Percentiles rank a stretch among this genome's conserved stretches.
Evolutionary conservation across 164 flowering plant species (phyloP).

Genomic region (Macadamia integrifolia): DNA sequence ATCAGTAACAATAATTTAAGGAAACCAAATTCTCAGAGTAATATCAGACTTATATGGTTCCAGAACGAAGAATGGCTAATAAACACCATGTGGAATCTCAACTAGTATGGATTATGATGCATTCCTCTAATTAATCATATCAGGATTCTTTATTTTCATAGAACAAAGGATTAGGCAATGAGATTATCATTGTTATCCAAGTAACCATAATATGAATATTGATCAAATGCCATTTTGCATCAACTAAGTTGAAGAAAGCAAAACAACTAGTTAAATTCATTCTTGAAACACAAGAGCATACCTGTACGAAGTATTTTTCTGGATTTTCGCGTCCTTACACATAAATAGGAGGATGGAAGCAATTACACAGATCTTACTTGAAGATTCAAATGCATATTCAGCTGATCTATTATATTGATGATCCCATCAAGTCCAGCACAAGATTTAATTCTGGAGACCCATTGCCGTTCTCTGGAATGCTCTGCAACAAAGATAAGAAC

Average conservation of each 20-base stretch:
- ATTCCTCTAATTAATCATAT: too few species aligned
- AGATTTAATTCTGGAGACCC: conserved; percentile 18
- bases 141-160: too few species aligned
- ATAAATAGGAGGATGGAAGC: conserved; percentile 37
- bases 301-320: conserved; percentile 42
- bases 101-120: too few species aligned
- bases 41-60: too few species aligned
- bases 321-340: conserved; percentile 40
- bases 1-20: too few species aligned
- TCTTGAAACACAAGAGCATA: conserved; percentile 15
- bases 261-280: background rate
- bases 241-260: background rate
- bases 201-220: background rate
- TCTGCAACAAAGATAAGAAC: conserved; percentile 28
- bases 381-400: conserved; percentile 14
- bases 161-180: too few species aligned
- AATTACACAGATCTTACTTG: conserved; percentile 32
- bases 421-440: conserved; percentile 44
- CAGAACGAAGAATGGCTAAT: too few species aligned
- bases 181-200: too few species aligned
- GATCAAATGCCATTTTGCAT: background rate
- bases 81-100: too few species aligned
- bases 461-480: conserved; percentile 32
- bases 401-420: conserved; percentile 24
- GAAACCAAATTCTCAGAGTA: too few species aligned